Percentiles rank a stretch among this genome's conserved stretches.
phyloP scores from a whole-genome alignment of 2,329 filamentous ascomycete genomes.

The Exophiala xenobiotica region DNA sequence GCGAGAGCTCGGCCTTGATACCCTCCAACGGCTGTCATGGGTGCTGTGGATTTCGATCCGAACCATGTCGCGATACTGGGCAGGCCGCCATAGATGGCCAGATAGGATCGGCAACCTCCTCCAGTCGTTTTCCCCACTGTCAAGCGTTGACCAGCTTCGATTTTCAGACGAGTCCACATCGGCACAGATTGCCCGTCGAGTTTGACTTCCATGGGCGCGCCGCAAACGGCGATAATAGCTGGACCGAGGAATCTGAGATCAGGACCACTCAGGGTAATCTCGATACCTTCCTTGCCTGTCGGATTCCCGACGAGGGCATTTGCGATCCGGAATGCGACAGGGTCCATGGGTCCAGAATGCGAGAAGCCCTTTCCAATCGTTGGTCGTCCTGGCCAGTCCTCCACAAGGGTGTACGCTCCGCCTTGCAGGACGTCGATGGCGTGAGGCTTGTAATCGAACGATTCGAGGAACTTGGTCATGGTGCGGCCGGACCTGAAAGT shows the following conservation, averaged over 20 bases:
- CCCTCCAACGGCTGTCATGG: constrained; percentile 58
- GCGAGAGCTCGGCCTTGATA: constrained; percentile 59
- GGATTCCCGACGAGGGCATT: constrained; percentile 61
- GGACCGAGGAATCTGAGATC: constrained; percentile 56
- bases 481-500: constrained; percentile 53
- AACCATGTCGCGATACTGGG: constrained; percentile 57
- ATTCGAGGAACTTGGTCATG: constrained; percentile 56
- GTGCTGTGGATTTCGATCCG: constrained; percentile 59
- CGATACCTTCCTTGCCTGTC: constrained; percentile 53
- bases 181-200: constrained; percentile 51
- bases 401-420: constrained; percentile 58
- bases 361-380: constrained; percentile 59
- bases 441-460: constrained; percentile 50
- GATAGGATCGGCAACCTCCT: constrained; percentile 57
- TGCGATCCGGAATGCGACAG: constrained; percentile 56
- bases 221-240: constrained; percentile 58
- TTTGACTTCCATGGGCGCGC: constrained; percentile 53
- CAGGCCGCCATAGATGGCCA: constrained; percentile 58
- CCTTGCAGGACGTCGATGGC: constrained; percentile 58
- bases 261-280: constrained; percentile 61
- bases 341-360: constrained; percentile 62
- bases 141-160: constrained; percentile 53
- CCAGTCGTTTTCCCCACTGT: constrained; percentile 56
- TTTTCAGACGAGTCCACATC: constrained; percentile 57
- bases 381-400: constrained; percentile 60